Evolutionary conservation across 129 eudicot species (phyloP).

Genomic region (Mikania micrantha): DNA sequence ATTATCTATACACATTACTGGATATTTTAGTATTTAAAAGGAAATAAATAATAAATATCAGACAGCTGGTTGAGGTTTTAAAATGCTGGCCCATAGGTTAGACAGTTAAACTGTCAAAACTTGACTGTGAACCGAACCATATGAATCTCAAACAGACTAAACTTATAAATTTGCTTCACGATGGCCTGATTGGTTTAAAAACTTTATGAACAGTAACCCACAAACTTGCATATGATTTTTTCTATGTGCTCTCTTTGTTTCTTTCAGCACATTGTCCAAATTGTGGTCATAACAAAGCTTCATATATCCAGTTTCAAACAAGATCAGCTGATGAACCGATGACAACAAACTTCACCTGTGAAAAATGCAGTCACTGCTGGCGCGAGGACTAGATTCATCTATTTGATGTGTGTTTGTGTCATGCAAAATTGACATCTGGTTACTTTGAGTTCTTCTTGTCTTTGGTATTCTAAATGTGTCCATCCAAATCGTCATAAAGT

Average conservation of each 20-base stretch:
- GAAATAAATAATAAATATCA: neutral
- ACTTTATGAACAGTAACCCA: neutral
- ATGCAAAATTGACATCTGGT: neutral
- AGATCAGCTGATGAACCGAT: slow-evolving; percentile 90
- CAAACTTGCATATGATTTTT: neutral
- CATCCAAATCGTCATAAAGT: neutral
- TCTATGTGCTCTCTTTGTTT: neutral
- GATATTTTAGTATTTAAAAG: neutral
- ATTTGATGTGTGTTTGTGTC: neutral
- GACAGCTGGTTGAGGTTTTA: neutral
- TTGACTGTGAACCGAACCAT: neutral
- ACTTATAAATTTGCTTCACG: neutral
- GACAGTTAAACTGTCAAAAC: neutral
- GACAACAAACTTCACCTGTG: slow-evolving; percentile 60
- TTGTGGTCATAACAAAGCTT: slow-evolving; percentile 49
- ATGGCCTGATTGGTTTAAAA: neutral
- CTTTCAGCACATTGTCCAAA: slow-evolving; percentile 57
- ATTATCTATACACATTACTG: neutral
- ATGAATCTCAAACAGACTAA: neutral
- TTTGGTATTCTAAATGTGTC: neutral
- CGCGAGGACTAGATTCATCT: slow-evolving; percentile 42
- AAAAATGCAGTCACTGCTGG: slow-evolving; percentile 48
- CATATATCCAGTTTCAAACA: slow-evolving; percentile 54
- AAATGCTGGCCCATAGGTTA: neutral
- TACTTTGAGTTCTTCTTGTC: neutral